Base-by-base conservation (phyloP, 192 early-diverging fungal genomes). In the Rhizophagus clarus region DNA sequence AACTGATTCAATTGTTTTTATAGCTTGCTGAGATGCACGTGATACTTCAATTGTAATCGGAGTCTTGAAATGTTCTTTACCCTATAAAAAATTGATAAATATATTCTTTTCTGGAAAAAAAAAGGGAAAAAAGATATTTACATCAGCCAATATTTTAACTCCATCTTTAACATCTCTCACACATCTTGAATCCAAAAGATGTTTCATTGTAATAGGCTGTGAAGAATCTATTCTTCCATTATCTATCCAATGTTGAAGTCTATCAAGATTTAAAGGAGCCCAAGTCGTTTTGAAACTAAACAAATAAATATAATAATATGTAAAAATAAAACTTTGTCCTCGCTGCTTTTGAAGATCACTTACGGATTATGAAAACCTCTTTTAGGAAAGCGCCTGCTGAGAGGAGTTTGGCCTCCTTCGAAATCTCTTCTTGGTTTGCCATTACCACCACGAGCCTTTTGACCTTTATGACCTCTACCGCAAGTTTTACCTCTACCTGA, bases 391-490 rank as follows among this genome's bases (percentile, higher is more conserved):
- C 91, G 89, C 61, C 90, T 90, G 29, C 91, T 89, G 61, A 98
- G 80, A 63, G 95, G 94, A 22, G 93, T 95, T 81, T 98, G 96
- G 37, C 97, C 97, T 80, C 97, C 97, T 83, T 97, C 95, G 80
- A 96, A 99, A 26, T 91, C 94, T 3, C 93, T 94, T 26, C 88
- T 85, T 24, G 96, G 95, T 63, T 92, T 89, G 72, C 90, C 84
- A 69, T 94, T 95, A 73, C 93, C 90, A 9, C 90, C 81, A 11
- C 95, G 92, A 31, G 94, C 91, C 47, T 96, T 92, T 82, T 92
- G 96, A 73, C 97, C 97, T 85, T 98, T 98, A 72, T 93, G 91
- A 80, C 97, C 96, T 34, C 95, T 90, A 12, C 96, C 97, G 71
- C 93, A 90, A 26, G 95, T 99, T 78, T 95, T 93, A 32, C 96